Conservation (phyloP, 768 basidiomycete genomes). For the Glaciozyma antarctica region DNA sequence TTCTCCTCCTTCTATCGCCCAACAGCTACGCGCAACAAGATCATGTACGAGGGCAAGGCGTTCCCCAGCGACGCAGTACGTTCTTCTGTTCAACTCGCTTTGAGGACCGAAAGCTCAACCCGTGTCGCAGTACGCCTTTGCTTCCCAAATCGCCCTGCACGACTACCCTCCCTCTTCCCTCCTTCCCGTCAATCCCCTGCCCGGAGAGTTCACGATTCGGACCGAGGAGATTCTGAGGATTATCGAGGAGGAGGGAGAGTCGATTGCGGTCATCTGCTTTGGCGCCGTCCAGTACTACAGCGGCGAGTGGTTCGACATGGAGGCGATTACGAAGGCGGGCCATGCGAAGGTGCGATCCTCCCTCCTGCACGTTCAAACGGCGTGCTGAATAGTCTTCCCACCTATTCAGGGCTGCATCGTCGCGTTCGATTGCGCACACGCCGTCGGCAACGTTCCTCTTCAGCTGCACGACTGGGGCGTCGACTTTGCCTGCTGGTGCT, state of each 20-base stretch:
- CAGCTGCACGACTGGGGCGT: constrained; percentile 84
- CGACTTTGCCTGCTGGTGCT: constrained; percentile 98
- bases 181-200: constrained; percentile 66
- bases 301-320: constrained; percentile 86
- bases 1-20: constrained; percentile 74
- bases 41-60: constrained; percentile 84
- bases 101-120: background rate
- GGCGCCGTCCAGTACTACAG: constrained; percentile 96
- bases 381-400: background rate
- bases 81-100: constrained; percentile 2
- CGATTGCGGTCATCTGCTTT: constrained; percentile 83
- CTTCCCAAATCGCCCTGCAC: constrained; percentile 77
- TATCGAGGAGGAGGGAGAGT: constrained; percentile 61
- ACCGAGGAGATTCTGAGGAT: constrained; percentile 75
- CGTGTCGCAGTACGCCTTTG: constrained; percentile 74
- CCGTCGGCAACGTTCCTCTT: constrained; percentile 82
- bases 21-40: constrained; percentile 72
- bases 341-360: constrained; percentile 57
- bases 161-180: constrained; percentile 67
- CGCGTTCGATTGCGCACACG: constrained; percentile 96
- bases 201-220: constrained; percentile 73
- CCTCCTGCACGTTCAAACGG: background rate
- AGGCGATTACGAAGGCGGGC: constrained; percentile 69
- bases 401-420: constrained; percentile 70
- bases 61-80: constrained; percentile 94